Evolutionary conservation across 352 stramenopile species (phyloP).

Genomic region (Phytophthora citricola): DNA sequence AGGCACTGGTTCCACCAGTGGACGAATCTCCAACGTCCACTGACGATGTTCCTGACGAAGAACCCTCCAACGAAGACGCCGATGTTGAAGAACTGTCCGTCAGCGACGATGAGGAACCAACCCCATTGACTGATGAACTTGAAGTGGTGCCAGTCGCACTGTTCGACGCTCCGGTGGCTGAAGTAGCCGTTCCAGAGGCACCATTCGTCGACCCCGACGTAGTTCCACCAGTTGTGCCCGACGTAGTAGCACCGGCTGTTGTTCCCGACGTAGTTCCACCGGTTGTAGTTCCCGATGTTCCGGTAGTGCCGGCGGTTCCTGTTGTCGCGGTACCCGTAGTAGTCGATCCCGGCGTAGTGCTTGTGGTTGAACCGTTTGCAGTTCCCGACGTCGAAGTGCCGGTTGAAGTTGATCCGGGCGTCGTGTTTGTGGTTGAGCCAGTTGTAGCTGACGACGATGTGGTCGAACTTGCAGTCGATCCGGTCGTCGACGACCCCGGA

Average conservation of each 20-base stretch:
- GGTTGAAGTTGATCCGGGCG: neutral
- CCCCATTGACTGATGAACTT: constrained; percentile 14
- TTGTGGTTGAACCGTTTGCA: neutral
- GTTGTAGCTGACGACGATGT: constrained; percentile 4
- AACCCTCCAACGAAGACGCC: constrained; percentile 4
- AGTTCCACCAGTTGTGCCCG: no score
- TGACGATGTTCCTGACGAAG: constrained; percentile 10
- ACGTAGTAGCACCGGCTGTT: neutral
- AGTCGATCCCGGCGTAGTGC: constrained; percentile 10
- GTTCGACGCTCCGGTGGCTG: neutral
- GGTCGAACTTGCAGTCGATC: constrained; percentile 1
- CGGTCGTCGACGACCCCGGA: constrained; percentile 13
- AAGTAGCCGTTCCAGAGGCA: neutral
- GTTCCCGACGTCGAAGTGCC: neutral
- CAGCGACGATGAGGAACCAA: constrained; percentile 3
- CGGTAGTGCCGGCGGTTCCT: neutral
- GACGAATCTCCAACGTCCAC: constrained; percentile 28
- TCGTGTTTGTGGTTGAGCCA: neutral
- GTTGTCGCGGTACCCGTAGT: neutral
- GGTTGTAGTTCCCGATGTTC: neutral
- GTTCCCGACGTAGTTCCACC: neutral
- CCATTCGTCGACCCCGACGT: neutral
- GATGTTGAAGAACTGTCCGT: constrained; percentile 13
- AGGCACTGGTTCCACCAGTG: constrained; percentile 10
- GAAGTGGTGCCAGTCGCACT: constrained; percentile 10